Evolutionary conservation across 1,284 basidiomycete species (phyloP).

Genomic region (Rhodotorula sp.): DNA sequence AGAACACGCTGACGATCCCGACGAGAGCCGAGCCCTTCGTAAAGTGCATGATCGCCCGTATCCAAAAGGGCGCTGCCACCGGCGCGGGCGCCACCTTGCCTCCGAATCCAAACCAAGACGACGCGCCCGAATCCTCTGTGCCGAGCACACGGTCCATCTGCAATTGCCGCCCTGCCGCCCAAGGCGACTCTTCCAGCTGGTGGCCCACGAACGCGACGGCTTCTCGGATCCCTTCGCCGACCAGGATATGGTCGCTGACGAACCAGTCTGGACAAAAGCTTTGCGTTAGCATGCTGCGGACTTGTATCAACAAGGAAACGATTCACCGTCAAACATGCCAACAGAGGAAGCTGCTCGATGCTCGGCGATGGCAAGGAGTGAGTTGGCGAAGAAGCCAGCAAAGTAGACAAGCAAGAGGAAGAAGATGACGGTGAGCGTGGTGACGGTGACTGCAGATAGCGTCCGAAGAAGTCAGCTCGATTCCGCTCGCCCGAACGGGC

Average conservation of each 20-base stretch:
- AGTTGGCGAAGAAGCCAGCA: constrained; percentile 36
- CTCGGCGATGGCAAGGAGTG: constrained; percentile 24
- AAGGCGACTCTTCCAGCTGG: constrained; percentile 22
- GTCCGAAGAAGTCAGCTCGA: neutral
- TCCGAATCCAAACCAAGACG: neutral
- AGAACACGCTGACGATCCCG: constrained; percentile 25
- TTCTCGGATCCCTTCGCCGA: constrained; percentile 35
- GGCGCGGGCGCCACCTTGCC: no score
- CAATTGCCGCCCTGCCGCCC: constrained; percentile 9
- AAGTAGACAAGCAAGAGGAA: constrained; percentile 29
- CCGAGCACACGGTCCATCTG: neutral
- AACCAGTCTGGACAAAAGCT: constrained; percentile 20
- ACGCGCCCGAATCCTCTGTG: neutral
- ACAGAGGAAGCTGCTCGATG: neutral
- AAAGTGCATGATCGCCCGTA: constrained; percentile 18
- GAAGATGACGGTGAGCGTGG: constrained; percentile 14
- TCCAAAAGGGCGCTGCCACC: neutral
- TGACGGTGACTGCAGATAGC: constrained; percentile 16
- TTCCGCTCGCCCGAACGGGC: neutral
- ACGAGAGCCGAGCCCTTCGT: constrained; percentile 24
- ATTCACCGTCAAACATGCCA: constrained; percentile 19
- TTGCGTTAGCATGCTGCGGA: neutral
- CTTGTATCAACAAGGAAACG: no score
- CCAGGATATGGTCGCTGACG: constrained; percentile 32
- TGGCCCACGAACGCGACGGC: constrained; percentile 32